phyloP scores from a whole-genome alignment of 805 yeast genomes.

The Priceomyces carsonii region DNA sequence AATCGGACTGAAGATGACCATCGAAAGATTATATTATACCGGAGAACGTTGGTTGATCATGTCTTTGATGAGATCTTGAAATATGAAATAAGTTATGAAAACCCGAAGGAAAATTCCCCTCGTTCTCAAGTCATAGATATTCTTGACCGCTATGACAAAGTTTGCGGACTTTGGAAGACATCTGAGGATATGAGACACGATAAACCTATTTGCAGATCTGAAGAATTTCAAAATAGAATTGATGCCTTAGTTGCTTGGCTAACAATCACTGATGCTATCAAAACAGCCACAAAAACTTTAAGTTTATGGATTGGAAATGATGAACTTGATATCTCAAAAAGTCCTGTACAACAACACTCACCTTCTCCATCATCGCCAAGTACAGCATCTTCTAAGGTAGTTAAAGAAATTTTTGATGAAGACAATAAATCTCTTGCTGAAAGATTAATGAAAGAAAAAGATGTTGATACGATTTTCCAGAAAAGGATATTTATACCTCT shows the following conservation, averaged over 20 bases:
- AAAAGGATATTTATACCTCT: conserved; percentile 66
- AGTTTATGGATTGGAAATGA: conserved; percentile 84
- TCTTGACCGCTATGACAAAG: conserved; percentile 60
- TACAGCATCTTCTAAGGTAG: conserved; percentile 12
- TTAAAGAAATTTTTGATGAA: conserved; percentile 50
- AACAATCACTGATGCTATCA: conserved; percentile 68
- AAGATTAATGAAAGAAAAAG: conserved; percentile 76
- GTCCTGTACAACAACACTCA: conserved; percentile 21
- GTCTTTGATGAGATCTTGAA: conserved; percentile 66
- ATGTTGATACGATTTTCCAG: conserved; percentile 68
- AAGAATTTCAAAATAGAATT: conserved; percentile 62
- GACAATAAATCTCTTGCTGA: conserved; percentile 76
- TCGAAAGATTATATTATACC: conserved; percentile 61
- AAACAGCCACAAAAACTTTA: conserved; percentile 59
- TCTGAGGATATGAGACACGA: conserved; percentile 75
- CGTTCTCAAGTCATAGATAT: conserved; percentile 53
- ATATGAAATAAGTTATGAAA: conserved; percentile 56
- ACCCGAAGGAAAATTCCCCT: conserved; percentile 27
- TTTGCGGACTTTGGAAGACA: conserved; percentile 79
- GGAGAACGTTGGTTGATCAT: conserved; percentile 71
- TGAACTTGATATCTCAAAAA: conserved; percentile 61
- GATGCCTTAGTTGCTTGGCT: conserved; percentile 86
- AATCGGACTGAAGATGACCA: conserved; percentile 84
- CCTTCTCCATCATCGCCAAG: conserved; percentile 15
- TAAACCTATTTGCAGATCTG: conserved; percentile 67